These are phyloP conservation scores for Pseudocercospora pini-densiflorae DNA, from an alignment of 2,329 filamentous ascomycete genomes.

Conservation along the genomic window DNA sequence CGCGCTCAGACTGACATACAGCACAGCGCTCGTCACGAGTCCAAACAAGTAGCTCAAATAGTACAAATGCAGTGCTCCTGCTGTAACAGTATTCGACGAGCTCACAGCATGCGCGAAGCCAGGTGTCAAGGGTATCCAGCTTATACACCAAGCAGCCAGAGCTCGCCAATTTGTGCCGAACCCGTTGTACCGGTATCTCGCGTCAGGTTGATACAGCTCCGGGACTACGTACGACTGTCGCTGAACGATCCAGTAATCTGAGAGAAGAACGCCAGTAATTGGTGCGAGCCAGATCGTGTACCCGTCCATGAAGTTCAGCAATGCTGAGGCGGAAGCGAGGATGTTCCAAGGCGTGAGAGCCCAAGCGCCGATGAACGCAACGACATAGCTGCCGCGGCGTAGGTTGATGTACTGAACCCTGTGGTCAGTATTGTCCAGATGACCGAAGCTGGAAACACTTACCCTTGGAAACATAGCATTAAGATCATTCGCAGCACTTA, in stretches of 20 bases:
- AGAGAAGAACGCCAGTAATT: conserved; percentile 44
- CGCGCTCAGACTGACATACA: not conserved
- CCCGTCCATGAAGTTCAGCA: conserved; percentile 49
- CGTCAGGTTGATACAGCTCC: conserved; percentile 34
- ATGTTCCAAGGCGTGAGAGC: conserved; percentile 51
- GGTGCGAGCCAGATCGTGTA: conserved; percentile 51
- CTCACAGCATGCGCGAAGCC: conserved; percentile 30
- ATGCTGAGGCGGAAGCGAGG: conserved; percentile 44
- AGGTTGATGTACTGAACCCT: conserved; percentile 43
- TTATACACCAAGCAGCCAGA: conserved; percentile 28
- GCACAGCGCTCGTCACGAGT: conserved; percentile 20
- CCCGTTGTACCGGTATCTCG: conserved; percentile 33
- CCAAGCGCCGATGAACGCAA: conserved; percentile 43
- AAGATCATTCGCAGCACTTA: conserved; percentile 30
- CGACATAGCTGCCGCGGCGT: conserved; percentile 47
- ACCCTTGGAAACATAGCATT: conserved; percentile 28
- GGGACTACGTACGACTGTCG: conserved; percentile 27
- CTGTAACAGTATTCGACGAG: conserved; percentile 11
- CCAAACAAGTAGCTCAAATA: conserved; percentile 32
- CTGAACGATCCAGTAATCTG: conserved; percentile 42
- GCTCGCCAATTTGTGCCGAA: conserved; percentile 34
- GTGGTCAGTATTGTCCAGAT: not conserved
- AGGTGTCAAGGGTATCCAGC: conserved; percentile 29
- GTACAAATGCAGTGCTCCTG: conserved; percentile 27
- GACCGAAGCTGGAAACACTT: not conserved